Conservation (phyloP, 345 rosid species). For the Noccaea bulbosa region DNA sequence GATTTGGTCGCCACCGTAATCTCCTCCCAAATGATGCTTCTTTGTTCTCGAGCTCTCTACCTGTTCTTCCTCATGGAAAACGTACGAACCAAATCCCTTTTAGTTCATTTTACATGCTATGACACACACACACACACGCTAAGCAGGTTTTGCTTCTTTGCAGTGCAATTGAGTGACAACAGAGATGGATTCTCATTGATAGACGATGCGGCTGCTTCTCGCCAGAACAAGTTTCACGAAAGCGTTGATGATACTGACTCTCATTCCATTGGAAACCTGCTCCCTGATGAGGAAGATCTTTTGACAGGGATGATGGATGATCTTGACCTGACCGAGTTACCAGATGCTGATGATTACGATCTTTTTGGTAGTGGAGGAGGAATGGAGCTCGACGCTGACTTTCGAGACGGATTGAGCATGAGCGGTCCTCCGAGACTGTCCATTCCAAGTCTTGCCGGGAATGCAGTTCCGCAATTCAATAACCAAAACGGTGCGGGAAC, state of each 20-base stretch:
- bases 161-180: constrained; percentile 59
- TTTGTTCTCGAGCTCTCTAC: constrained; percentile 85
- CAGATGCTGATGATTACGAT: constrained; percentile 75
- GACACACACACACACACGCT: neutral
- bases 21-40: constrained; percentile 66
- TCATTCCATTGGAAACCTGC: constrained; percentile 54
- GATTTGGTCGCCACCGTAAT: constrained; percentile 47
- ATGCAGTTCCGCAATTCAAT: constrained; percentile 51
- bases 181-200: constrained; percentile 47
- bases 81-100: constrained; percentile 44
- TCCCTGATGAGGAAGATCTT: constrained; percentile 83
- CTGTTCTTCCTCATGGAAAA: constrained; percentile 77
- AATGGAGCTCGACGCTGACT: constrained; percentile 71
- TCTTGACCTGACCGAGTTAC: constrained; percentile 64
- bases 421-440: constrained; percentile 59
- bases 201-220: constrained; percentile 49
- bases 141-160: constrained; percentile 33
- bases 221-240: constrained; percentile 43
- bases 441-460: constrained; percentile 57
- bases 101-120: neutral
- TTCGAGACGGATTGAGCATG: constrained; percentile 54
- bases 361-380: constrained; percentile 86
- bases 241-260: constrained; percentile 49
- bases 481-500: constrained; percentile 63
- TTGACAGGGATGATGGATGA: constrained; percentile 78